Base-by-base conservation (phyloP, 2,329 filamentous ascomycete species). In the Corniculantispora saksenae region DNA sequence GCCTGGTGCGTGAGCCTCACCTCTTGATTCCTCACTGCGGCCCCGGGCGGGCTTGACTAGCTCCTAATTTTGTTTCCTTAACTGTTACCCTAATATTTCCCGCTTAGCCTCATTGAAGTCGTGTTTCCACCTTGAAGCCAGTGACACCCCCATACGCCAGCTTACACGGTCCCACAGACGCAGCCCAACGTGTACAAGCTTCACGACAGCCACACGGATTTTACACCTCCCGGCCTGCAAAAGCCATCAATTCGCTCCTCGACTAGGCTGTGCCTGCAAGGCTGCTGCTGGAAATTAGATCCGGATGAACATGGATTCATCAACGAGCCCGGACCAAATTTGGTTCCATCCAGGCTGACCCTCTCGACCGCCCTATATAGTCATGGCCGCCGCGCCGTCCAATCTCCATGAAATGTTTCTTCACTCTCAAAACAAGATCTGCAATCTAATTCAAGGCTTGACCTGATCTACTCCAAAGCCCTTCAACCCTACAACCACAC, bases 401-500 rank as follows among this genome's bases (percentile, higher is more conserved):
- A 21, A 38, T 23, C 43, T 25, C 35, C n/a, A 51, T 19, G 32
- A 56, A 51, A 43, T 63, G 53, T 63, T 57, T 57, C 53, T 6
- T 38, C 61, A 50, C n/a, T 38, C 48, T 15, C 35, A 15, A 55
- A 56, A 56, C 61, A 57, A 57, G 23, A 57, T 63, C 61, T 57
- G 21, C 25, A 47, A 45, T 40, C 13, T 29, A 21, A 13, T 10
- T 1, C 19, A 56, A 47, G 38, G 17, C 38, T 47, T 13, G 5
- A 19, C 13, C 29, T 38, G 7, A 29, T 63, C 38, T 40, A n/a
- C n/a, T n/a, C n/a, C n/a, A n/a, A n/a, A n/a, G n/a, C n/a, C n/a
- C n/a, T 19, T 3, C 19, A n/a, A 45, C 25, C n/a, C 23, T 15
- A 53, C n/a, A 54, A 21, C 13, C 2, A 5, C 40, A 25, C 29